Evolutionary conservation across 345 rosid genomes (phyloP), one percentile per base, ranked within the genome.

Genomic region (Isatis tinctoria): DNA sequence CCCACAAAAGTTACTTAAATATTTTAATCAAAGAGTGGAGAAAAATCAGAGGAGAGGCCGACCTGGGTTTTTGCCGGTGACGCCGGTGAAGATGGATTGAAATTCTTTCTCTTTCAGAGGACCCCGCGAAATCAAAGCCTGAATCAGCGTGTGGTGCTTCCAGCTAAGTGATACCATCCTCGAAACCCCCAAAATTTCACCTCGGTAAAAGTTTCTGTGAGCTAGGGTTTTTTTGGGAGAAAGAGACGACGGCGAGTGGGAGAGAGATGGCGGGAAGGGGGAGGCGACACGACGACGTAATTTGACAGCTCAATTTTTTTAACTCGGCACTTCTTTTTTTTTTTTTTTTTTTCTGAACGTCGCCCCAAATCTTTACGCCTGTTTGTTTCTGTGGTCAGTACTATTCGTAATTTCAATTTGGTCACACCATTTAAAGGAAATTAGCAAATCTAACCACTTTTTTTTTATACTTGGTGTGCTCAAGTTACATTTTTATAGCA

Each of bases 141-240:
- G 99, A 73, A 95, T 82, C 59, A 95, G 88, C 41, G 90, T 73
- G 39, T 92, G 96, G 83, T 95, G 97, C 79, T 77, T 82, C 90
- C 90, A 89, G 60, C 51, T 82, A 30, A 92, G 78, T 65, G 78
- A 79, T 11, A 69, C 79, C 97, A 92, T 91, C 49, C 10, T 69
- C 51, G 13, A 62, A 18, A 24, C 2, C 36, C 2, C 1, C 3
- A 33, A 33, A 69, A 63, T 60, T 68, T 40, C 69, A 60, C 62
- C 36, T 4, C 11, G 0, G 8, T 20, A 67, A 30, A 12, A 16
- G 59, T 48, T 68, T 47, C 32, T 26, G 70, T 20, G 47, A 32
- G 22, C 17, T 74, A 63, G 67, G 80, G 6, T 10, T 67, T 48
- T 51, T 13, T 17, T 5, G n/a, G 65, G 27, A 35, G 53, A 9